Percentiles rank a stretch among this genome's conserved stretches.
Conservation (phyloP, 495 filamentous ascomycete genomes). For the Diplogelasinospora grovesii region DNA sequence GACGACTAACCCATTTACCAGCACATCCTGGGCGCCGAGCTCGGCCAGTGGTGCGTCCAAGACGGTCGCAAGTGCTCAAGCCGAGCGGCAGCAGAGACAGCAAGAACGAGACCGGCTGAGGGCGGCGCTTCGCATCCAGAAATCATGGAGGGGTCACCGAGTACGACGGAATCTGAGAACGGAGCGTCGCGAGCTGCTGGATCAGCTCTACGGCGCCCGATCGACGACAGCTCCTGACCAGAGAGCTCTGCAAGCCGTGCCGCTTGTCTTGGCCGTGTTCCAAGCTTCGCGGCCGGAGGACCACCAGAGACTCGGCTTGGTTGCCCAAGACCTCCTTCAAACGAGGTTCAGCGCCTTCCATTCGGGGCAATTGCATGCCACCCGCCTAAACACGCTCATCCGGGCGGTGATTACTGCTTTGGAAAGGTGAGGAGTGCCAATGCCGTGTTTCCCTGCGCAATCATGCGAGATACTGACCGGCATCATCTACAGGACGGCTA, state of each 20-base stretch:
- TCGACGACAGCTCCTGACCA: constrained; percentile 1
- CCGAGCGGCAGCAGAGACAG: constrained; percentile 72
- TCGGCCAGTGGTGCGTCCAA: constrained; percentile 56
- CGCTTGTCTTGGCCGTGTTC: constrained; percentile 30
- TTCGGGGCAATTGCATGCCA: constrained; percentile 7
- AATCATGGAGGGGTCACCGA: constrained; percentile 74
- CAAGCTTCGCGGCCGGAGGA: constrained; percentile 25
- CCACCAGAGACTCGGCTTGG: constrained; percentile 25
- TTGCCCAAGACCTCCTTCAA: constrained; percentile 31
- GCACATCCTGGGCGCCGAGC: constrained; percentile 38
- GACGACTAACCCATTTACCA: constrained; percentile 66
- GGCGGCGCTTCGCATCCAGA: constrained; percentile 69
- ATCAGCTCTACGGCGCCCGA: constrained; percentile 41
- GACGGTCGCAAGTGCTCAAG: constrained; percentile 77
- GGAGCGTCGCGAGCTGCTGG: constrained; percentile 61
- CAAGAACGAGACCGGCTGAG: constrained; percentile 73
- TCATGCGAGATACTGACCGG: background rate
- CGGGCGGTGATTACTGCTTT: constrained; percentile 28
- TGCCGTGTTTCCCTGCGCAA: background rate
- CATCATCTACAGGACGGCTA: constrained; percentile 9
- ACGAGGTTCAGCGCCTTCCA: constrained; percentile 23
- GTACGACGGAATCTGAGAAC: constrained; percentile 51
- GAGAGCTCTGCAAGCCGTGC: constrained; percentile 26
- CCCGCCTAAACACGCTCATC: constrained; percentile 28
- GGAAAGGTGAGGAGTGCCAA: constrained; percentile 15